Conservation (phyloP, 2,329 filamentous ascomycete genomes). For the Diaporthe citrichinensis region DNA sequence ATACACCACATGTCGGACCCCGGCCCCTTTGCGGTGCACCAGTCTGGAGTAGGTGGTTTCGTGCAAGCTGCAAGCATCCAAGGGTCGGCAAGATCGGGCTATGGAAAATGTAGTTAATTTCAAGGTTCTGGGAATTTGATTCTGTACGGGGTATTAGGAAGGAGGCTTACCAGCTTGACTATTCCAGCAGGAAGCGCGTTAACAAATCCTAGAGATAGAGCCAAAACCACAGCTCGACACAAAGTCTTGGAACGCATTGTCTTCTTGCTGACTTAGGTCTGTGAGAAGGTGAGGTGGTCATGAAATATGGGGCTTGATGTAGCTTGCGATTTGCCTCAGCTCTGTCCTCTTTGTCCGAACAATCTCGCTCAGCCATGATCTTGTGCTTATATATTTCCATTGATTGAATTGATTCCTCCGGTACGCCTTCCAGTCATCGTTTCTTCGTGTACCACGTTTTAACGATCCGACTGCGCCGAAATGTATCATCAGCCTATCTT, state of each 20-base stretch:
- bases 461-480: neutral
- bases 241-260: neutral
- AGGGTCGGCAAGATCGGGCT: neutral
- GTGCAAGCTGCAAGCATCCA: neutral
- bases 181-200: neutral
- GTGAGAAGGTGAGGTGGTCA: neutral
- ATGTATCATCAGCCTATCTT: neutral
- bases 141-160: neutral
- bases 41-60: neutral
- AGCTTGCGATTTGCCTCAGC: neutral
- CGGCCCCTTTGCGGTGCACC: neutral
- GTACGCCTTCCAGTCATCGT: accelerated
- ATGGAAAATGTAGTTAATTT: accelerated
- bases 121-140: neutral
- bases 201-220: neutral
- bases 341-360: no score
- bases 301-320: neutral
- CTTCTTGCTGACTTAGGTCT: neutral
- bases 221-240: neutral
- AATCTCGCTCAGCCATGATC: no score
- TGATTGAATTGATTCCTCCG: neutral
- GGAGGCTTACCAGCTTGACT: neutral
- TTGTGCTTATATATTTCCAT: neutral
- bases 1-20: constrained; percentile 1
- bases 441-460: neutral